phyloP scores from a whole-genome alignment of 176 grass and related monocot species.

The Musa itinerans region DNA sequence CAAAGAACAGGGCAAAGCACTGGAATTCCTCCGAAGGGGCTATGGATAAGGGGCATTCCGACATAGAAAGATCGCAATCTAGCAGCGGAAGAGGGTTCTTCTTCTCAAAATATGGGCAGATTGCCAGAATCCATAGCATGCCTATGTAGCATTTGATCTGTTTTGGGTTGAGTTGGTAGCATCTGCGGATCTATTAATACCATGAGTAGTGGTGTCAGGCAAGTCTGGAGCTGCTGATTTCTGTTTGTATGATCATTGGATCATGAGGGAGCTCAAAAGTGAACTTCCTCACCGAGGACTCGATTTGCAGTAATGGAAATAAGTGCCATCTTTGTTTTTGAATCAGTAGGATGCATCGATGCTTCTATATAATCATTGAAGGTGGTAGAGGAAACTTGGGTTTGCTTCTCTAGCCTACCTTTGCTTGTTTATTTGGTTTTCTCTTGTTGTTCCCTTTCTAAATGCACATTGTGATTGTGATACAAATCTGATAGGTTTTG shows the following conservation, averaged over 20 bases:
- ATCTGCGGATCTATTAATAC: neutral
- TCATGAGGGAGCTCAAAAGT: neutral
- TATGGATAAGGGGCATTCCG: constrained; percentile 3
- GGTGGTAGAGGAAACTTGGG: neutral
- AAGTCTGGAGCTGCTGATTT: neutral
- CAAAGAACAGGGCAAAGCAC: neutral
- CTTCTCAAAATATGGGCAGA: constrained; percentile 39
- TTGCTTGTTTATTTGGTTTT: neutral
- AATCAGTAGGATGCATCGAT: neutral
- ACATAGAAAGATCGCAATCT: constrained; percentile 21
- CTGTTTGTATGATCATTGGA: neutral
- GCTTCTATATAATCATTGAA: neutral
- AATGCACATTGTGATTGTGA: neutral
- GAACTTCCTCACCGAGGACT: neutral
- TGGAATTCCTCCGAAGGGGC: constrained; percentile 19
- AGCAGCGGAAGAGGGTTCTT: constrained; percentile 32
- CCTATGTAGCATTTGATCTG: constrained; percentile 27
- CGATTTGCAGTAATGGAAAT: neutral
- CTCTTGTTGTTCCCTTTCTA: neutral
- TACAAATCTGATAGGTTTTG: no score
- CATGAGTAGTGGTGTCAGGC: neutral
- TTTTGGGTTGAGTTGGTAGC: neutral
- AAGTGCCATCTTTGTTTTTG: neutral
- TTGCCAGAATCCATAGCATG: constrained; percentile 46
- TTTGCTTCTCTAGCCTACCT: neutral